A percentile compares a stretch with the other conserved stretches of the same genome.
Evolutionary conservation across 768 basidiomycete genomes (phyloP).

Genomic region (Hygrocybe coccinea): DNA sequence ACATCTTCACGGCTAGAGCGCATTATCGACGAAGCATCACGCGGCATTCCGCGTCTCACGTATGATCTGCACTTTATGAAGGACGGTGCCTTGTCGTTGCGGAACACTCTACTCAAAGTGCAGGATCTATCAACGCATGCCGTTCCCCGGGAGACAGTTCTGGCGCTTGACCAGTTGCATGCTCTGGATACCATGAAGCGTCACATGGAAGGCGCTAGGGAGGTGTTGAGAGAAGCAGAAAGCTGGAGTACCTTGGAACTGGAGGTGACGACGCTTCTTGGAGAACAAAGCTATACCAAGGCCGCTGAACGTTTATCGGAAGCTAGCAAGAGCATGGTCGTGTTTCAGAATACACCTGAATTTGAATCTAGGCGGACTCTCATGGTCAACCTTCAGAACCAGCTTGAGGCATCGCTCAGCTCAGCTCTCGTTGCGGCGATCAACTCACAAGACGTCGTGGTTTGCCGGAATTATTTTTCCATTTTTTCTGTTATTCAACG

Average conservation of each 20-base stretch:
- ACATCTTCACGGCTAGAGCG: conserved; percentile 83
- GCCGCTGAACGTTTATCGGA: conserved; percentile 91
- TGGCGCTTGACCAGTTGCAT: conserved; percentile 71
- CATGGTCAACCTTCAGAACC: conserved; percentile 91
- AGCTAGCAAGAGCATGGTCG: conserved; percentile 82
- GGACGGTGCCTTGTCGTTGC: conserved; percentile 78
- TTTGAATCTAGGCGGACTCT: conserved; percentile 82
- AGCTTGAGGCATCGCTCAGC: conserved; percentile 87
- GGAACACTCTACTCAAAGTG: conserved; percentile 58
- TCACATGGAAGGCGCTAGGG: conserved; percentile 83
- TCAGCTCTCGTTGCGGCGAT: conserved; percentile 88
- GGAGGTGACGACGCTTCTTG: conserved; percentile 82
- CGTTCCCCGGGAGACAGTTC: conserved; percentile 53
- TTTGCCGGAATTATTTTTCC: conserved; percentile 72
- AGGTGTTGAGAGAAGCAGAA: conserved; percentile 91
- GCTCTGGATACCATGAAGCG: conserved; percentile 77
- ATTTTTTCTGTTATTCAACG: conserved; percentile 91
- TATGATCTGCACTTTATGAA: conserved; percentile 98
- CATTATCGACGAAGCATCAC: conserved; percentile 87
- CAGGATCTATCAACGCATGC: conserved; percentile 50
- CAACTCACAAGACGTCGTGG: conserved; percentile 65
- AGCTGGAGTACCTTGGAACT: conserved; percentile 94
- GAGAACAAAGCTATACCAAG: conserved; percentile 74
- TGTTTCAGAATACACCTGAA: conserved; percentile 89
- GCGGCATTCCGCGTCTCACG: conserved; percentile 82